Percentiles rank a stretch among this genome's conserved stretches.
Conservation (phyloP, 2,329 filamentous ascomycete genomes). For the Penicillium palitans region DNA sequence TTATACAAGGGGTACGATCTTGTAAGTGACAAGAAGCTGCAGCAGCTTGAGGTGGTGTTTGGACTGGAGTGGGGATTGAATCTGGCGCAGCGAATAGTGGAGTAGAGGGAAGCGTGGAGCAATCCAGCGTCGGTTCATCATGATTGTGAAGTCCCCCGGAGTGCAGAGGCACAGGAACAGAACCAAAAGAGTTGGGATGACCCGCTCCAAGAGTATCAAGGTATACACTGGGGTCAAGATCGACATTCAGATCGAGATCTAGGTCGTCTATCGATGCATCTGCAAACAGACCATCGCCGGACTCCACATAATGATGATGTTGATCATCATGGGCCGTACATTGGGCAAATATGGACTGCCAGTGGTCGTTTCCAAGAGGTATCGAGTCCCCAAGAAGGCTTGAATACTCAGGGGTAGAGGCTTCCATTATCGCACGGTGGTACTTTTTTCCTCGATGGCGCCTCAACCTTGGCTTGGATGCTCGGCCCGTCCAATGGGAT, state of each 20-base stretch:
- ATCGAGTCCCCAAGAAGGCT: not conserved
- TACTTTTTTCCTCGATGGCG: not conserved
- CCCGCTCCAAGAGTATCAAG: not conserved
- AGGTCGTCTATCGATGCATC: not conserved
- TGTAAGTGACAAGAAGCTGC: not conserved
- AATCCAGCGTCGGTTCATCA: not conserved
- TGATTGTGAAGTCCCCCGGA: not conserved
- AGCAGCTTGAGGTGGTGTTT: not conserved
- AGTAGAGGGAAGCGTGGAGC: not conserved
- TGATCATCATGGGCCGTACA: not conserved
- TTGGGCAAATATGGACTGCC: not conserved
- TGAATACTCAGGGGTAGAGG: not conserved
- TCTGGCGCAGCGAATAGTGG: not conserved
- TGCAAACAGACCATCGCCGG: not conserved
- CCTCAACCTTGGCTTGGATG: not conserved
- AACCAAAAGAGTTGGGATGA: too few relatives aligned
- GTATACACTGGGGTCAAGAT: not conserved
- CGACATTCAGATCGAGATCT: not conserved
- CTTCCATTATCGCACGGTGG: not conserved
- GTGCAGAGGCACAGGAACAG: not conserved
- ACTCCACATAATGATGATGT: not conserved
- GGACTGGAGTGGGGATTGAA: not conserved
- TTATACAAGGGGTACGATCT: constrained; percentile 2
- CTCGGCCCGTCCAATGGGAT: not conserved
- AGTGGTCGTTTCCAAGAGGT: not conserved